Base-by-base conservation (phyloP, 2,329 filamentous ascomycete species). In the Sarocladium brachiariae region DNA sequence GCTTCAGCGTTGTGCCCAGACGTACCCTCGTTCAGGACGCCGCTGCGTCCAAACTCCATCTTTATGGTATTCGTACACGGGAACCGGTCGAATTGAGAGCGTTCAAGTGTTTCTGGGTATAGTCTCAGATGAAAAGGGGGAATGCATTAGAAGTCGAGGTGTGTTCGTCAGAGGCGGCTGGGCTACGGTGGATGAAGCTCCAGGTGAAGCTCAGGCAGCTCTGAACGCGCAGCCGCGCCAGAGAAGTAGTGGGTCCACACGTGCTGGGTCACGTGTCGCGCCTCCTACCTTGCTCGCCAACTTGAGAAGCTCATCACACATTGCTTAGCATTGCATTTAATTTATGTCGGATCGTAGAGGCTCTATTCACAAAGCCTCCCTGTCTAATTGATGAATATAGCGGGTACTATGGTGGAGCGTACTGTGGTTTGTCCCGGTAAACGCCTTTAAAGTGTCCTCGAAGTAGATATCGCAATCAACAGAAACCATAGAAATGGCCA, bases 1-100 rank as follows among this genome's bases (percentile, higher is more conserved):
- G 18, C 16, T 21, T 18, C n/a, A 41, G 27, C 14, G 13, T 5
- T 19, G 18, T 9, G 13, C 43, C 21, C 9, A 13, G 48, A 59
- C 64, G 58, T 68, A 83, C 82, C 82, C 74, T 84, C 80, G 59
- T 78, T 83, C 60, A 86, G 66, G 60, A 74, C 74, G 63, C 82
- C 82, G 59, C 77, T 76, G 55, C 69, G 78, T 53, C 80, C 78
- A 60, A 83, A 84, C 65, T 84, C 81, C 81, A 85, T 84, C 48
- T 52, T 63, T 46, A 14, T 31, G 30, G 18, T 24, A 23, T 35
- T 23, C 21, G 30, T 11, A 27, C 10, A 21, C 7, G 23, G 30
- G 5, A 9, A 21, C 11, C 31, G 16, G 35, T 43, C 21, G 4
- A 16, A 16, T 10, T 27, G 19, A 35, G 23, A 16, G 37, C 5